phyloP scores from a whole-genome alignment of 306 rosid species.

The Phaseolus lunatus region DNA sequence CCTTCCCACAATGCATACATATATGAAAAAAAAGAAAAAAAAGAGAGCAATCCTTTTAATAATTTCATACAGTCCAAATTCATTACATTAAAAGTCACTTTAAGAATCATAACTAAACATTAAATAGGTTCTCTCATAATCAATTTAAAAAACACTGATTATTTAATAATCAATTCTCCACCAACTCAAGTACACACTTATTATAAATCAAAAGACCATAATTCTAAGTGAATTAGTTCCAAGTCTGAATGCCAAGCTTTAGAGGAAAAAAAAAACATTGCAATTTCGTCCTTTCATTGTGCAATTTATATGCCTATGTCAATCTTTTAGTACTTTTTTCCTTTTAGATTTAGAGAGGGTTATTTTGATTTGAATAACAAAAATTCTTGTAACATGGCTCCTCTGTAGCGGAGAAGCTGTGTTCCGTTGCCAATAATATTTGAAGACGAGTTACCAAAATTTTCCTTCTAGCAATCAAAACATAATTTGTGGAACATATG shows the following conservation, averaged over 20 bases:
- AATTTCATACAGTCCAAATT: neutral
- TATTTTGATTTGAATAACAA: neutral
- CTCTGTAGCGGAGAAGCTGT: neutral
- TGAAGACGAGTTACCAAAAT: slow-evolving; percentile 4
- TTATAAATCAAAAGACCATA: neutral
- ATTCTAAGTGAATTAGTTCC: neutral
- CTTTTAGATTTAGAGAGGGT: neutral
- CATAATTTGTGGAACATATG: neutral
- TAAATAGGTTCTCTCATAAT: neutral
- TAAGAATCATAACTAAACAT: neutral
- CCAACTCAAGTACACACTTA: neutral
- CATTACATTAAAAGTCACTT: neutral
- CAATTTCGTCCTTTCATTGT: neutral
- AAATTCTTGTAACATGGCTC: neutral
- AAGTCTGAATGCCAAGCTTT: neutral
- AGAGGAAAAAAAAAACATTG: neutral
- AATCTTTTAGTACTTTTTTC: neutral
- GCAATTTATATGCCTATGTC: neutral
- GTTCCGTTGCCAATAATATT: neutral
- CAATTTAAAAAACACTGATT: neutral
- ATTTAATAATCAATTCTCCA: neutral
- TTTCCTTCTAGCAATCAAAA: neutral
- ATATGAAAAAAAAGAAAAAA: neutral
- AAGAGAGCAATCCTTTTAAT: neutral
- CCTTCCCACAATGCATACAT: neutral